Evolutionary conservation across 306 rosid genomes (phyloP), one percentile per base, ranked within the genome.

Genomic region (Crataegus laevigata): DNA sequence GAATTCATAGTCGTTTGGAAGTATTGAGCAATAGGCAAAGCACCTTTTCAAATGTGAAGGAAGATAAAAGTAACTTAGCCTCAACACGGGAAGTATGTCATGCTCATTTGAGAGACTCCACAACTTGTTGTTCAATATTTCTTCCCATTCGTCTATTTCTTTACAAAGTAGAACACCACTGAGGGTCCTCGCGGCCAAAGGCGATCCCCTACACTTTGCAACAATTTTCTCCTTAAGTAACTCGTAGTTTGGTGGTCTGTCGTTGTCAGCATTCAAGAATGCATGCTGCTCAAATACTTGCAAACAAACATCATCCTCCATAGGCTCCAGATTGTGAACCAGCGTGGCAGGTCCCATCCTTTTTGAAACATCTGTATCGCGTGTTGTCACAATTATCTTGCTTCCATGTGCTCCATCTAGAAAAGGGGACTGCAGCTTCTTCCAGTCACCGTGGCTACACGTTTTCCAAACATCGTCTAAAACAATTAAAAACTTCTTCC

Each of bases 101-200:
- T 63, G 17, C 22, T 42, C 32, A 7, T n/a, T 1, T 2, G 69
- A 0, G 2, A 38, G 3, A 38, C 3, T 58, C 85, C 85, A 74
- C 5, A 82, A 42, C 2, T 70, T 65, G 38, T 30, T 64, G 24
- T 11, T 69, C 66, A 74, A 17, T 15, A 85, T 51, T 21, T 11
- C 55, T 9, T 61, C 60, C 84, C 86, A 85, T 22, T 74, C 32
- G 4, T 32, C 26, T 3, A 25, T 22, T 21, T 13, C 34, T 17
- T 70, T 65, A 9, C 78, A 32, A 42, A 66, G 80, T 29, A 85
- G 59, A 9, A 79, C 61, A 61, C 86, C 80, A 13, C 82, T 82
- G 4, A 79, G 36, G 21, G 88, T 60, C 63, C 43, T 85, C 38
- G 78, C 40, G 4, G 86, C 84, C 50, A 85, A 73, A 0, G 88